Evolutionary conservation across 176 grass and related monocot genomes (phyloP).

Genomic region (Luzula sylvatica): DNA sequence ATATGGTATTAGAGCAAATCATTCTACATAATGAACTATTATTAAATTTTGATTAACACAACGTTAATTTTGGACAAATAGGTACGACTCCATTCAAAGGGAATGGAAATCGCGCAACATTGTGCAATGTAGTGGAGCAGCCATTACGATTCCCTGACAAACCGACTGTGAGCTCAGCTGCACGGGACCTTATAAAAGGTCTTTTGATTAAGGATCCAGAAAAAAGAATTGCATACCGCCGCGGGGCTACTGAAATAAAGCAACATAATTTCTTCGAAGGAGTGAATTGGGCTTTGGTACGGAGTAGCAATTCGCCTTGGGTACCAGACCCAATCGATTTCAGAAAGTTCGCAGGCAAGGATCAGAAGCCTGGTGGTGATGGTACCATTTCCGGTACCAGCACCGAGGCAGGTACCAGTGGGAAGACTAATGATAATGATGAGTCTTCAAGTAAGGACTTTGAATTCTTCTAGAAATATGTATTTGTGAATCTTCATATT

Average conservation of each 20-base stretch:
- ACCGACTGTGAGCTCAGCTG: slow-evolving; percentile 32
- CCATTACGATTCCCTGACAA: slow-evolving; percentile 45
- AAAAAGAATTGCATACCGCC: slow-evolving; percentile 43
- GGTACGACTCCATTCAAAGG: slow-evolving; percentile 51
- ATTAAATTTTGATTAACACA: too few relatives aligned
- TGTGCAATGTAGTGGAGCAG: slow-evolving; percentile 51
- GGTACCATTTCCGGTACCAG: too few relatives aligned
- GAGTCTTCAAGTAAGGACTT: slow-evolving; percentile 26
- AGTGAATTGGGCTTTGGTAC: slow-evolving; percentile 55
- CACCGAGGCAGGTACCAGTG: background rate
- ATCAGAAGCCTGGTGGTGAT: slow-evolving; percentile 29
- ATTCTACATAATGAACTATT: background rate
- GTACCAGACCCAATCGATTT: slow-evolving; percentile 56
- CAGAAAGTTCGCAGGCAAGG: slow-evolving; percentile 32
- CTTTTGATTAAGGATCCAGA: slow-evolving; percentile 47
- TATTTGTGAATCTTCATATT: background rate
- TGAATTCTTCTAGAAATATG: slow-evolving; percentile 41
- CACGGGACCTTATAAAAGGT: slow-evolving; percentile 49
- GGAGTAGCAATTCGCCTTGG: slow-evolving; percentile 44
- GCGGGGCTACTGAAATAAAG: slow-evolving; percentile 55
- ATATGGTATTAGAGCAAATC: slow-evolving; percentile 20
- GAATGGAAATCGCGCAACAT: slow-evolving; percentile 40
- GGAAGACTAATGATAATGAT: slow-evolving; percentile 13
- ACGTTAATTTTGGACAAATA: background rate
- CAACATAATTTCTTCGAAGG: slow-evolving; percentile 65